Percentiles rank a stretch among this genome's conserved stretches.
These are phyloP conservation scores for Cyclostephanos tholiformis DNA, from an alignment of 108 stramenopile genomes.

Conservation along the genomic window DNA sequence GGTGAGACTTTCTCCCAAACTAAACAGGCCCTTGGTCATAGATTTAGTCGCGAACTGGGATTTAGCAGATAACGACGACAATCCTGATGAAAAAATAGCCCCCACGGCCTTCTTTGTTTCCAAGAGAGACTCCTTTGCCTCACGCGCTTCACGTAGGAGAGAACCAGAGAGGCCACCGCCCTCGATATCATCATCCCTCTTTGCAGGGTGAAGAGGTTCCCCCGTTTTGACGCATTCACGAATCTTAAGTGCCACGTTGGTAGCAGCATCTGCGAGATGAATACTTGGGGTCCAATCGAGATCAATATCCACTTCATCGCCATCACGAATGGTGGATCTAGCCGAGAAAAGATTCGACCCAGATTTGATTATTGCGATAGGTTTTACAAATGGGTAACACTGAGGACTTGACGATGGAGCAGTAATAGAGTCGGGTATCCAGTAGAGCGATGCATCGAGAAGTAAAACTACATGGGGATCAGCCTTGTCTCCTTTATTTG, in stretches of 20 bases:
- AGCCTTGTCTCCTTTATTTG: slow-evolving; percentile 1
- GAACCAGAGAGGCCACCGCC: slow-evolving; percentile 38
- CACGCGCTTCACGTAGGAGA: slow-evolving; percentile 38
- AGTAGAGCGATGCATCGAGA: slow-evolving; percentile 73
- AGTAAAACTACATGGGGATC: slow-evolving; percentile 53
- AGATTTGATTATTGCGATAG: slow-evolving; percentile 63
- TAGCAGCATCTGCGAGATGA: slow-evolving; percentile 78
- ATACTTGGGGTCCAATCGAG: slow-evolving; percentile 89
- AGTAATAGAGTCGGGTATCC: slow-evolving; percentile 48
- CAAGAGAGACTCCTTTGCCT: slow-evolving; percentile 38
- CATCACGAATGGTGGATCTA: slow-evolving; percentile 71
- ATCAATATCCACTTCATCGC: slow-evolving; percentile 73
- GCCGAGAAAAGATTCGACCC: slow-evolving; percentile 62
- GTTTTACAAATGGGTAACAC: slow-evolving; percentile 81
- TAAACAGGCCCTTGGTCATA: slow-evolving; percentile 20
- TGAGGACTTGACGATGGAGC: slow-evolving; percentile 43
- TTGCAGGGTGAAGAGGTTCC: slow-evolving; percentile 74
- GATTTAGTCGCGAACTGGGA: slow-evolving; percentile 32
- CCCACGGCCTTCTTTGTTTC: slow-evolving; percentile 50
- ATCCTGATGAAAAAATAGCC: slow-evolving; percentile 37
- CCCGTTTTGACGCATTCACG: slow-evolving; percentile 72
- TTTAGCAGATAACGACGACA: slow-evolving; percentile 30
- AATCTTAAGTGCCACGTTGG: slow-evolving; percentile 85
- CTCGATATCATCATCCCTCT: slow-evolving; percentile 38
- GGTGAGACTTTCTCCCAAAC: slow-evolving; percentile 35